Evolutionary conservation across 495 filamentous ascomycete species (phyloP), one percentile per base, ranked within the genome.

Genomic region (Immersiella caudata): DNA sequence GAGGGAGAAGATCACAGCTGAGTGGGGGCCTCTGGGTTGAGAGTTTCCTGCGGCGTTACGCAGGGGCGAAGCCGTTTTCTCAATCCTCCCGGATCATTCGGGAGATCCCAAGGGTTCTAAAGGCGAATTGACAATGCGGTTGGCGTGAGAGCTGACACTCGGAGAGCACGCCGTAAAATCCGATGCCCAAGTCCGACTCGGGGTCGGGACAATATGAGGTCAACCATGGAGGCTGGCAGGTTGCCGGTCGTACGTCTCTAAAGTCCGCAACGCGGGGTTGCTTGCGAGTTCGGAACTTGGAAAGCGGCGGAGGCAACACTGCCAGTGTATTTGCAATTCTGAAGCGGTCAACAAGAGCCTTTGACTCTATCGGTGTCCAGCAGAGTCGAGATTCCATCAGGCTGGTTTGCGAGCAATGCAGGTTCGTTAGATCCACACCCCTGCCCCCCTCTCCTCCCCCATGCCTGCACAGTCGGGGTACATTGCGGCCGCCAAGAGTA

Each of bases 401-500:
- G 66, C 66, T 71, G 66, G 69, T 71, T 68, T 66, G 69, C 63
- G 67, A 68, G 62, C 66, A 71, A 35, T 14, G 12, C 56, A 33
- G 40, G 21, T 25, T 20, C 8, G 35, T 57, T 58, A 57, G 49
- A 60, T n/a, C 18, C 60, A 50, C 64, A 59, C 71, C 25, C 66
- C 20, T 54, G 59, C 33, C 63, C 21, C 18, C 36, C 24, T 21
- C 35, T 7, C 9, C 5, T 52, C 20, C 21, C 11, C 63, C 50
- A 58, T 58, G 49, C 51, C 63, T 51, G 20, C 25, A 50, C 24
- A 46, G 33, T 16, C 14, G 22, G 22, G 65, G 58, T 67, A 72
- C 70, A n/a, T 72, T 12, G 14, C 1, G 9, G 29, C 35, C 55
- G 64, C 62, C 67, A 70, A 67, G 62, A 66, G 68, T 73, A 73